Conservation (phyloP, 768 basidiomycete species). For the Agaricus subrufescens region DNA sequence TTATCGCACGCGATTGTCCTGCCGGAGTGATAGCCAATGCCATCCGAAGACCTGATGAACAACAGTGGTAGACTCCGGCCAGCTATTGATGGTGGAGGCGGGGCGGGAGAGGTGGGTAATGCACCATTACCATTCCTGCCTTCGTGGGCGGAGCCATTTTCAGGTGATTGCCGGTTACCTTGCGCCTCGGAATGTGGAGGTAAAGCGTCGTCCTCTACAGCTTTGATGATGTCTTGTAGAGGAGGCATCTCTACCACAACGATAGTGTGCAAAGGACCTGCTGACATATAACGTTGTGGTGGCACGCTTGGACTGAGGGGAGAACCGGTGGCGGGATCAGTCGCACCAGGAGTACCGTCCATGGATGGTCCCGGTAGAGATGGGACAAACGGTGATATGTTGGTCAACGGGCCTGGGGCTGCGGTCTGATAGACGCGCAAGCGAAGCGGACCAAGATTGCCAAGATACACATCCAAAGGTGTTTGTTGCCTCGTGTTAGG, state of each 20-base stretch:
- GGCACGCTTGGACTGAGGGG: slow-evolving; percentile 24
- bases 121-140: slow-evolving; percentile 21
- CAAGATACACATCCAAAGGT: slow-evolving; percentile 87
- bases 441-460: slow-evolving; percentile 83
- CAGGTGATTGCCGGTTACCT: slow-evolving; percentile 30
- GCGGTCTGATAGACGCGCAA: slow-evolving; percentile 72
- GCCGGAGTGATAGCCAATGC: slow-evolving; percentile 88
- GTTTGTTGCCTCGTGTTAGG: slow-evolving; percentile 56
- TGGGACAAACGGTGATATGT: slow-evolving; percentile 57
- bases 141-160: slow-evolving; percentile 18
- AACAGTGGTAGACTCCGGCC: slow-evolving; percentile 72
- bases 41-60: slow-evolving; percentile 77
- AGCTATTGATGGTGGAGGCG: slow-evolving; percentile 48
- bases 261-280: slow-evolving; percentile 65
- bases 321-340: slow-evolving; percentile 23
- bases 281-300: slow-evolving; percentile 46
- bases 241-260: slow-evolving; percentile 85
- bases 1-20: slow-evolving; percentile 81
- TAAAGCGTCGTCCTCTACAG: slow-evolving; percentile 67
- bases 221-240: slow-evolving; percentile 68
- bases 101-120: slow-evolving; percentile 9
- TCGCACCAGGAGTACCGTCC: slow-evolving; percentile 23
- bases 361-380: slow-evolving; percentile 33
- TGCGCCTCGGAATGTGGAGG: slow-evolving; percentile 34
- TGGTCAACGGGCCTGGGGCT: slow-evolving; percentile 63